phyloP scores from a whole-genome alignment of 257 asterid genomes.

The Echium plantagineum region DNA sequence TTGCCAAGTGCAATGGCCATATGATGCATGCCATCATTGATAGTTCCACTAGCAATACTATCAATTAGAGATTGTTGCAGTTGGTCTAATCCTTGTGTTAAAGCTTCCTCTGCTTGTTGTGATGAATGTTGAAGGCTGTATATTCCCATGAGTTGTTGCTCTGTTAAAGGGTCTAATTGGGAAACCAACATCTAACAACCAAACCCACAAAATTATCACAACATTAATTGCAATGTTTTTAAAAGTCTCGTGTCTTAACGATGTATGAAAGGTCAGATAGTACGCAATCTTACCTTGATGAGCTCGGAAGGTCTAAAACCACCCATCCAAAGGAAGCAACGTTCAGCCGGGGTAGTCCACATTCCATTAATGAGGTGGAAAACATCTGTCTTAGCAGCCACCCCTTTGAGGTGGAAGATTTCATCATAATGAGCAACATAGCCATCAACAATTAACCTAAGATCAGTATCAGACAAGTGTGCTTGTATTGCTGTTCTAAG shows the following conservation, averaged over 20 bases:
- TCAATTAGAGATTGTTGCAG: slow-evolving; percentile 69
- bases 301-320: slow-evolving; percentile 89
- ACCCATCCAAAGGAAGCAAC: slow-evolving; percentile 93
- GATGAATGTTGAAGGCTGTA: slow-evolving; percentile 82
- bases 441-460: slow-evolving; percentile 56
- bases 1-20: slow-evolving; percentile 86
- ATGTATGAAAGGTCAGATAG: no score
- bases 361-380: slow-evolving; percentile 79
- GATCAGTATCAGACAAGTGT: slow-evolving; percentile 57
- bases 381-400: slow-evolving; percentile 76
- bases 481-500: slow-evolving; percentile 80
- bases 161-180: slow-evolving; percentile 79
- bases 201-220: not conserved
- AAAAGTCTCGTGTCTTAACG: no score
- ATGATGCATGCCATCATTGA: slow-evolving; percentile 70
- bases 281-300: slow-evolving; percentile 43
- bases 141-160: slow-evolving; percentile 83
- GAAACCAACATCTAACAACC: slow-evolving; percentile 51
- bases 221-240: not conserved
- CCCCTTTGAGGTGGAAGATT: slow-evolving; percentile 56
- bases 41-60: slow-evolving; percentile 45
- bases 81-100: slow-evolving; percentile 84
- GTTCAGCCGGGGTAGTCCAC: slow-evolving; percentile 84
- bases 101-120: slow-evolving; percentile 92
- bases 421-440: slow-evolving; percentile 75